Base-by-base conservation (phyloP, 805 yeast genomes). In the Schwanniomyces sp. region DNA sequence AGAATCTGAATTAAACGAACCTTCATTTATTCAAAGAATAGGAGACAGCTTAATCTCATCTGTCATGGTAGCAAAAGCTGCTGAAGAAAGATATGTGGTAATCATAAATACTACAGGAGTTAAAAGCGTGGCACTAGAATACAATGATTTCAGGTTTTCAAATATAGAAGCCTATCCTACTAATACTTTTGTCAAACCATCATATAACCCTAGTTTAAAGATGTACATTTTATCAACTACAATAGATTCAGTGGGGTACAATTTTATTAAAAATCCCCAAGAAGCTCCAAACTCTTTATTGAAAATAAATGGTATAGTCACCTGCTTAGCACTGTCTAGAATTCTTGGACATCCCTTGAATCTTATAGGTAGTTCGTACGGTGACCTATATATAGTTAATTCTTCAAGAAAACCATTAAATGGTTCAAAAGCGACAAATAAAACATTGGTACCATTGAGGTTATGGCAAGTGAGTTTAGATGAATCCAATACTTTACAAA, bases 361-460 rank as follows among this genome's bases (percentile, higher is more conserved):
- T 29, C 48, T 72, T 5, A 57, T 61, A 14, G 73, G 74, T 1
- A 65, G 62, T 16, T 53, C 70, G 5, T 59, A 58, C 30, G 78
- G 78, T 1, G 72, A 69, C 24, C 58, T 74, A 4, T 55, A 59
- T 26, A 56, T 74, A 11, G 58, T 70, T 25, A 72, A 74, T 51
- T 53, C 66, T 18, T 66, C 74, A n/a, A 52, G 78, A 36, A 71
- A 69, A 54, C 56, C 68, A 17, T 54, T 72, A 16, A 59, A 65
- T 25, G 68, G 69, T 9, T 57, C 66, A 1, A 72, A 65, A 59
- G 51, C 63, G 28, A 50, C 74, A 56, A 50, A 67, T 63, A 54
- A 69, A 53, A 47, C 78, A 55, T 59, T 72, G 71, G 56, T 63
- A 67, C 63, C 79, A 56, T 45, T 80, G 64, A 48, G 59, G 58